phyloP scores from a whole-genome alignment of 2,329 filamentous ascomycete species.

The Ceratocystis ficicola region DNA sequence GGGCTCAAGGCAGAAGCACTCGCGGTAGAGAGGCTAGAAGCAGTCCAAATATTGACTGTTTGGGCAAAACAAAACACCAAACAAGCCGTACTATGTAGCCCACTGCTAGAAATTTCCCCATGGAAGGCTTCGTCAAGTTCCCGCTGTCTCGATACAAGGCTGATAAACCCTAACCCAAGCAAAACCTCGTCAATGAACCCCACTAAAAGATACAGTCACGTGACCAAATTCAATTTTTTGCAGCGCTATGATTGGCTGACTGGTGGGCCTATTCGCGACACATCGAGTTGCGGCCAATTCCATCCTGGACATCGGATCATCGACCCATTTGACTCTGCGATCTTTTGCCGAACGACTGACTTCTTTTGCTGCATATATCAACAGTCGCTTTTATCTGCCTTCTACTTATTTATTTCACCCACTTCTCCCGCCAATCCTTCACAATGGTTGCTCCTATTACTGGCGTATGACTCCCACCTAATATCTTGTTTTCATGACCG shows the following conservation, averaged over 20 bases:
- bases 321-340: conserved; percentile 3
- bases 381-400: neutral
- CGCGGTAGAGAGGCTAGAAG: too few species aligned
- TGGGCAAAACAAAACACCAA: neutral
- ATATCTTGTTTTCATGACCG: conserved; percentile 26
- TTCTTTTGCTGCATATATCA: neutral
- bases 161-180: neutral
- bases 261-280: neutral
- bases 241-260: conserved; percentile 17
- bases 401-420: conserved; percentile 7
- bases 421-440: neutral
- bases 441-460: conserved; percentile 36
- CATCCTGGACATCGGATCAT: conserved; percentile 18
- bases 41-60: neutral
- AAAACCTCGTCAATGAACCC: neutral
- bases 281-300: conserved; percentile 4
- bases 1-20: neutral
- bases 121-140: conserved; percentile 1
- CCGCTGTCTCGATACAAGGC: neutral
- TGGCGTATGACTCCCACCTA: conserved; percentile 40
- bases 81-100: neutral
- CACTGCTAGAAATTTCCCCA: neutral
- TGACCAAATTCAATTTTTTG: conserved; percentile 15
- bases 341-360: conserved; percentile 11
- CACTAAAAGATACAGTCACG: conserved; percentile 10